phyloP scores from a whole-genome alignment of 2,329 filamentous ascomycete species.

The Stagonosporopsis chrysanthemi region DNA sequence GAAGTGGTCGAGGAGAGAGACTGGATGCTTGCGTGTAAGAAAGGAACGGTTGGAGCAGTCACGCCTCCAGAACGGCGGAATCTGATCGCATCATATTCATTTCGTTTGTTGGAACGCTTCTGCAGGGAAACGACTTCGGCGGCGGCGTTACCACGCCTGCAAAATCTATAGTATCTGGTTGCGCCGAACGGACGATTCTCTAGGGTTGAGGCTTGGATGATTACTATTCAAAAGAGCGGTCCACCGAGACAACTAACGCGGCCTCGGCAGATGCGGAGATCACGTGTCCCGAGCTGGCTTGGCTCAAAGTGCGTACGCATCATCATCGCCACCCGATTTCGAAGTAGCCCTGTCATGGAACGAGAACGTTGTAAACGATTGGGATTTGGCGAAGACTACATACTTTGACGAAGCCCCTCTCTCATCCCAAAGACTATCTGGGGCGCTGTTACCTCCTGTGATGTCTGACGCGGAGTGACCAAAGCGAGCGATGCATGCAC shows the following conservation, averaged over 20 bases:
- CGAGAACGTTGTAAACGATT: not conserved
- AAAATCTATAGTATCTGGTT: not conserved
- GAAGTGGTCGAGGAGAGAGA: not conserved
- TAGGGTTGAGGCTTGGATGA: slow-evolving; percentile 6
- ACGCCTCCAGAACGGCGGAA: not conserved
- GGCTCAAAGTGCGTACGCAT: not conserved
- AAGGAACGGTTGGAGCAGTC: slow-evolving; percentile 1
- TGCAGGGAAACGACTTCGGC: not conserved
- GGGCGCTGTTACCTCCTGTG: not conserved
- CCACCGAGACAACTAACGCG: slow-evolving; percentile 1
- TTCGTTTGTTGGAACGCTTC: not conserved
- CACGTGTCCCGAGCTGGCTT: slow-evolving; percentile 2
- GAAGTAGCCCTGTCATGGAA: too few species aligned
- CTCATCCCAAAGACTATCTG: not conserved
- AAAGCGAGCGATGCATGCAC: not conserved
- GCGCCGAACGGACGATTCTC: not conserved
- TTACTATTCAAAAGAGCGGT: slow-evolving; percentile 15
- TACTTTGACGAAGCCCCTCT: too few species aligned
- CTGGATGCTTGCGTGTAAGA: slow-evolving; percentile 1
- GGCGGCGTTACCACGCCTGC: not conserved
- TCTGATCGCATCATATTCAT: not conserved
- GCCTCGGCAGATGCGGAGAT: slow-evolving; percentile 9
- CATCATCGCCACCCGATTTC: slow-evolving; percentile 6
- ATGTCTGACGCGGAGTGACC: not conserved
- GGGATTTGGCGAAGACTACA: too few species aligned